Base-by-base conservation (phyloP, 176 grass and related monocot genomes). In the Poa annua region DNA sequence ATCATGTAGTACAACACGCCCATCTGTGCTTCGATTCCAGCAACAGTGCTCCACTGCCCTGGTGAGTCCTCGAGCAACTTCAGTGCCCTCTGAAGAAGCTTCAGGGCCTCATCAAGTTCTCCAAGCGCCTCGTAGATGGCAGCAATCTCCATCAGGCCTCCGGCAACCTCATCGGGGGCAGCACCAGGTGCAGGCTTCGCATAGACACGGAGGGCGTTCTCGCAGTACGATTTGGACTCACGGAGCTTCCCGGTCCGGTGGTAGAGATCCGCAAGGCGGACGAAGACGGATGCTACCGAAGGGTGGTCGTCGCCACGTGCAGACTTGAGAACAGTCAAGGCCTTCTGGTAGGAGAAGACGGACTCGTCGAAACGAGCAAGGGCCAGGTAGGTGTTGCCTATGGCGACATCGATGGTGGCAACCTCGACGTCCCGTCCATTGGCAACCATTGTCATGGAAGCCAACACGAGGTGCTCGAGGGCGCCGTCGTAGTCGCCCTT, bases 271-370 rank as follows among this genome's bases (percentile, higher is more conserved):
- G 97, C 93, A 29, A 99, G 93, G 85, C 97, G 93, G 47, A 91
- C 93, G 4, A 94, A 91, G 80, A 93, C 97, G 0, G 91, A 87
- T 61, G 97, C 97, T 51, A 99, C 91, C 3, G 91, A 86, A 1
- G 93, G 91, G 44, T 99, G 93, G 66, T 89, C 87, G 5, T 96
- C 97, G 0, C 97, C 93, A 9, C 89, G 85, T 4, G 93, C 75
- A 15, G 97, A 94, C 72, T 99, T 99, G 81, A 99, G 86, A 5
- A 99, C 93, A 0, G 93, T 99, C 68, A 99, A 45, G 0, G 97
- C 91, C 86, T 99, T 99, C 88, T 99, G 97, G 86, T 99, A 99
- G 19, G 97, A 99, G 91, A 99, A 99, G 81, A 99, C 93, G 12
- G 97, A 84, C 87, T 99, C 97, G 11, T 99, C 97, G 9, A 99